Evolutionary conservation across 108 stramenopile species (phyloP).

Genomic region (Chaetoceros tenuissimus): DNA sequence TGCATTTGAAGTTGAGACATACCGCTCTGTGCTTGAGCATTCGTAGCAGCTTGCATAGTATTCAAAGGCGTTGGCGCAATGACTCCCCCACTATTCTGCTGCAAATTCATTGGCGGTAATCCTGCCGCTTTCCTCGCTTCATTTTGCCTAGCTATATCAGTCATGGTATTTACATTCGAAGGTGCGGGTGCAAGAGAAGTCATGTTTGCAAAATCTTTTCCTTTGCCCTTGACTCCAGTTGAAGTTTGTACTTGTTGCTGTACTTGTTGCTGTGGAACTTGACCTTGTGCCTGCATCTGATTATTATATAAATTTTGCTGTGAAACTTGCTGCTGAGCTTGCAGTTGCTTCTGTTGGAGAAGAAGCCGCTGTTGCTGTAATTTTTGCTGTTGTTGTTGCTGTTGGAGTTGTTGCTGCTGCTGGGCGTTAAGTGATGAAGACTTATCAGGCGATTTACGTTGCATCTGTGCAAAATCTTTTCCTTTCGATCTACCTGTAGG

Average conservation of each 20-base stretch:
- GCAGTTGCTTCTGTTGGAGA: background rate
- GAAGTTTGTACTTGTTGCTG: background rate
- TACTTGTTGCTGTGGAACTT: background rate
- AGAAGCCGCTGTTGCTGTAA: background rate
- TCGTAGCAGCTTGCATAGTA: background rate
- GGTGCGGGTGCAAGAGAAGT: background rate
- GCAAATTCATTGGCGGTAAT: background rate
- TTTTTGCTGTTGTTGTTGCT: background rate
- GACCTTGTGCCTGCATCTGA: background rate
- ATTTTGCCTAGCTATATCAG: background rate
- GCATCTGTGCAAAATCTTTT: background rate
- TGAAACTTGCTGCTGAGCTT: background rate
- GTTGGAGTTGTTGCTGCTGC: background rate
- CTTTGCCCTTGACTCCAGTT: background rate
- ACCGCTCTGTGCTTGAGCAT: too few relatives aligned
- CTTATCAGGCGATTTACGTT: background rate
- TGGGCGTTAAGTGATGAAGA: background rate
- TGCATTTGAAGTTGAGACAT: conserved; percentile 85
- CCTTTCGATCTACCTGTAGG: background rate
- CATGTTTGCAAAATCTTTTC: background rate
- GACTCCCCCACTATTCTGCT: too few relatives aligned
- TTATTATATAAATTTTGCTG: background rate
- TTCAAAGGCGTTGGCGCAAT: too few relatives aligned
- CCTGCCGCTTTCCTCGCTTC: background rate
- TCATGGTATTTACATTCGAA: background rate